Percentiles rank a stretch among this genome's conserved stretches.
phyloP scores from a whole-genome alignment of 345 rosid genomes.

The Physaria fendleri region DNA sequence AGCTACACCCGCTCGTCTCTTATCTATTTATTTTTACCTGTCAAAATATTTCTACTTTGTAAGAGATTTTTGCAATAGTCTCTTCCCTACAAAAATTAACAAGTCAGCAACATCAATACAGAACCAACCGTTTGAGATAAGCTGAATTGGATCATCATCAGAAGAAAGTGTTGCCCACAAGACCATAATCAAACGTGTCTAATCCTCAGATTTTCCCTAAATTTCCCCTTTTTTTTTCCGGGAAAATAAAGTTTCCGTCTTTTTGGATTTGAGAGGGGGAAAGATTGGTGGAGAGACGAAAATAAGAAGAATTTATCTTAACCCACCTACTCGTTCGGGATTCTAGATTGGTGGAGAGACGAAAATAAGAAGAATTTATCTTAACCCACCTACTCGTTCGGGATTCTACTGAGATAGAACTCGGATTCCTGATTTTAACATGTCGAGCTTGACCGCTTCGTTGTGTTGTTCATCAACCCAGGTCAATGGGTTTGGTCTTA shows the following conservation, averaged over 20 bases:
- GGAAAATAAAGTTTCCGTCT: not conserved
- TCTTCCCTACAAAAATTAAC: not conserved
- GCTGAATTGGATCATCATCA: slow-evolving; percentile 7
- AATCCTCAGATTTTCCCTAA: slow-evolving; percentile 4
- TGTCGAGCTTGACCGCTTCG: slow-evolving; percentile 26
- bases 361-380: too few species aligned
- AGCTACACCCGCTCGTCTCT: too few species aligned
- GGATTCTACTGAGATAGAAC: slow-evolving; percentile 5
- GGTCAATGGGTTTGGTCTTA: slow-evolving; percentile 31
- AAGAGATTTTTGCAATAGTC: not conserved
- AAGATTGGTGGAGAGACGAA: not conserved
- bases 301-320: not conserved
- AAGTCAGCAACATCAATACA: slow-evolving; percentile 12
- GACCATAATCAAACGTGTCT: slow-evolving; percentile 25
- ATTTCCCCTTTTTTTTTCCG: not conserved
- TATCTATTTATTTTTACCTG: not conserved
- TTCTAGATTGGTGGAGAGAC: too few species aligned
- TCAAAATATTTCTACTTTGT: not conserved
- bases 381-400: not conserved
- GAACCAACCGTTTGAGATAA: slow-evolving; percentile 29
- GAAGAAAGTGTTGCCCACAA: slow-evolving; percentile 22
- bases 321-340: not conserved
- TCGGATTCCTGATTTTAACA: slow-evolving; percentile 1
- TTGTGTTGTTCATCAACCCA: slow-evolving; percentile 27
- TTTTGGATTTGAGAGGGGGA: slow-evolving; percentile 1